phyloP scores from a whole-genome alignment of 805 yeast genomes.

The Yamadazyma takamatsuzukensis region DNA sequence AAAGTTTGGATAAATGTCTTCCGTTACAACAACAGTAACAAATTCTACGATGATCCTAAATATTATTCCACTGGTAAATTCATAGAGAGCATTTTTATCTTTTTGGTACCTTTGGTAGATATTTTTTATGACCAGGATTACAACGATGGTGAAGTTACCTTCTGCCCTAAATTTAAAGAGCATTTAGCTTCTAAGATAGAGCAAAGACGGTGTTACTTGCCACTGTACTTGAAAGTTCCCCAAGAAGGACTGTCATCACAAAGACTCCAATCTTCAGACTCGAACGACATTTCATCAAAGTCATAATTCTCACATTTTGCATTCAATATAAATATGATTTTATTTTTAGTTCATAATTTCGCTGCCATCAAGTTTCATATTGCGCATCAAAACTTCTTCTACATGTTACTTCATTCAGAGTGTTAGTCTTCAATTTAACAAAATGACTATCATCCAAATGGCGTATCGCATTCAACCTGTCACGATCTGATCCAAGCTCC shows the following conservation, averaged over 20 bases:
- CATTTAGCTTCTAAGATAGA: constrained; percentile 13
- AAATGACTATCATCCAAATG: too few species aligned
- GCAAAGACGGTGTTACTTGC: constrained; percentile 13
- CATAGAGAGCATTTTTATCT: constrained; percentile 12
- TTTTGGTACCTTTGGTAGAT: constrained; percentile 22
- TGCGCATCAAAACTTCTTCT: too few species aligned
- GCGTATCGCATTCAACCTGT: too few species aligned
- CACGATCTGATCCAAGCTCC: too few species aligned
- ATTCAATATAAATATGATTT: too few species aligned
- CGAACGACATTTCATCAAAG: not conserved
- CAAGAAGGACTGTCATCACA: not conserved
- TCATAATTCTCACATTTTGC: not conserved
- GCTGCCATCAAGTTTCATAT: too few species aligned
- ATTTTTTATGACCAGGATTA: constrained; percentile 4
- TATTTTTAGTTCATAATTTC: too few species aligned
- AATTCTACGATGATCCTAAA: constrained; percentile 2
- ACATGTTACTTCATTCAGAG: too few species aligned
- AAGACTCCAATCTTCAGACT: not conserved
- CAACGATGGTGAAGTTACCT: constrained; percentile 3
- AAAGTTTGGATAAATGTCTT: constrained; percentile 34
- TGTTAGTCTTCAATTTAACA: too few species aligned
- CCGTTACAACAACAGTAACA: constrained; percentile 7
- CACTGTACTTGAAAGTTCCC: constrained; percentile 12
- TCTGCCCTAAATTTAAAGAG: constrained; percentile 10
- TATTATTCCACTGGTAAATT: constrained; percentile 13